Base-by-base conservation (phyloP, 2,329 filamentous ascomycete genomes). In the Pseudohalonectria lignicola region DNA sequence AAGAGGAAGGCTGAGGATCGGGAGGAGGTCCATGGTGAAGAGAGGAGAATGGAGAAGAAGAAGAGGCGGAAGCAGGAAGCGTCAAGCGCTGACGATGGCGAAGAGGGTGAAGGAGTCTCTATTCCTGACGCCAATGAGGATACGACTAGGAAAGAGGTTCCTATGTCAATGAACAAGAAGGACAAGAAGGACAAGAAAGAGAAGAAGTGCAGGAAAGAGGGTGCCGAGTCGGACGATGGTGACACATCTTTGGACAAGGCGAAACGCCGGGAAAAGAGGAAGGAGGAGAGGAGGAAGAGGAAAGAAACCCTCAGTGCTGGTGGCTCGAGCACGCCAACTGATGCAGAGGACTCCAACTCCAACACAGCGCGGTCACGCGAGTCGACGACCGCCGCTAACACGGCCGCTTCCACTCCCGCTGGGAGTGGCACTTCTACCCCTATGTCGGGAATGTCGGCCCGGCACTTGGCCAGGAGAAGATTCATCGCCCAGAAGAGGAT, bases 401-500 rank as follows among this genome's bases (percentile, higher is more conserved):
- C 41, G 41, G 44, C 37, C 46, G 39, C 41, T 47, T 45, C 36
- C n/a, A 45, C 39, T 43, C 26, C 45, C 41, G 20, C 40, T 39
- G 19, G 41, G 38, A 64, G 60, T 17, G 62, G 59, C 18, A 63
- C 64, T 34, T 63, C 61, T 12, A 52, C 53, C 6, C 51, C 52
- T 19, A 41, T 47, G 13, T 37, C 49, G 13, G 36, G 40, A 12
- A 18, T 69, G 43, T 66, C 71, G 19, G 76, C 71, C 35, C 74
- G 86, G 45, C 84, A 88, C 55, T 74, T 82, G 39, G 76, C 88
- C 34, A 70, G 90, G 45, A 78, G 84, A 47, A 73, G 86, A 43
- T 86, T 88, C 58, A 94, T 96, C 51, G 82, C 82, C 40, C 85
- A 92, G 50, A 96, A 96, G 67, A 79, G 78, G 50, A 76, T 81